A percentile compares a stretch with the other conserved stretches of the same genome.
These are phyloP conservation scores for Tubosaeta sp. DNA, from an alignment of 768 basidiomycete species.

Conservation along the genomic window DNA sequence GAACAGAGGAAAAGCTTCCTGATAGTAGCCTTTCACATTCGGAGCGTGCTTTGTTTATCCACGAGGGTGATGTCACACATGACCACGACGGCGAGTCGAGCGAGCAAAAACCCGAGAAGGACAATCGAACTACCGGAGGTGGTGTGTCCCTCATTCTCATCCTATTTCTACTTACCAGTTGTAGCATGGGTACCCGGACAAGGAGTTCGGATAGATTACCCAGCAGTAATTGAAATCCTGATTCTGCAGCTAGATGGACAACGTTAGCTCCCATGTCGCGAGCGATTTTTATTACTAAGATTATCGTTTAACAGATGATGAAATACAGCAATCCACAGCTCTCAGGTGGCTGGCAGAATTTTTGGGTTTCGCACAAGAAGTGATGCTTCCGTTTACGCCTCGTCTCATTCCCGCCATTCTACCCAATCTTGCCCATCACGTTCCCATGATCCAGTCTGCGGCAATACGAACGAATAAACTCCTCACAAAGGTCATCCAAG, in stretches of 20 bases:
- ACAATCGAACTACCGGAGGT: constrained; percentile 66
- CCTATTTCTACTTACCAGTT: constrained; percentile 4
- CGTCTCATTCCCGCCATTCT: constrained; percentile 89
- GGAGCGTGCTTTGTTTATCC: constrained; percentile 55
- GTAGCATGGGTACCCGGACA: constrained; percentile 90
- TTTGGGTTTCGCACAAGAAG: constrained; percentile 80
- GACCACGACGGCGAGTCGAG: constrained; percentile 39
- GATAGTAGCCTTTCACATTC: constrained; percentile 55
- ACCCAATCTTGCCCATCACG: constrained; percentile 91
- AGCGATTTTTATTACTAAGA: constrained; percentile 2
- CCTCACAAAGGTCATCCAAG: constrained; percentile 81
- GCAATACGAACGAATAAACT: constrained; percentile 85
- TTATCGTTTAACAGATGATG: constrained; percentile 53
- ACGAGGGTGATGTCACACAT: constrained; percentile 39
- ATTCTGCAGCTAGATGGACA: constrained; percentile 81
- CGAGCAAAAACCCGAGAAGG: constrained; percentile 42
- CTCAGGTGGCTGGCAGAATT: constrained; percentile 92
- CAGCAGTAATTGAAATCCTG: constrained; percentile 89
- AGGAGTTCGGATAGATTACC: constrained; percentile 87
- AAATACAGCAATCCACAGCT: constrained; percentile 93
- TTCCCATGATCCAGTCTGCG: constrained; percentile 79
- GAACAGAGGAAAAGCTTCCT: constrained; percentile 49
- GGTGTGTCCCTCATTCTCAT: constrained; percentile 10
- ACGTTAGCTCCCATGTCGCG: constrained; percentile 47
- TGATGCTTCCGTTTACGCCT: constrained; percentile 92